phyloP scores from a whole-genome alignment of 2,329 filamentous ascomycete species.

The Phialophora verrucosa region DNA sequence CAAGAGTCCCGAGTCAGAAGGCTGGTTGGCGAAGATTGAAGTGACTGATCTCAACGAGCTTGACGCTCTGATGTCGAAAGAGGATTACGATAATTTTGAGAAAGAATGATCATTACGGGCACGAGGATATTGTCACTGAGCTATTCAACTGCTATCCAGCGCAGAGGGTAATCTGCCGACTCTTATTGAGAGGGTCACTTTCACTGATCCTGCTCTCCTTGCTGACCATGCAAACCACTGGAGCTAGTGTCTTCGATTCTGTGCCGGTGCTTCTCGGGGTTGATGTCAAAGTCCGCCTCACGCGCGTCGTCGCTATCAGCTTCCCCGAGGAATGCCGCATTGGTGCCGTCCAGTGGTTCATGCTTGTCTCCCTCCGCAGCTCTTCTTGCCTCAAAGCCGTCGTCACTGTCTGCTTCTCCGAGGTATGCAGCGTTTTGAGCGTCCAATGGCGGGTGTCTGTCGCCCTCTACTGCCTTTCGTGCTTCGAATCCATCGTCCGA shows the following conservation, averaged over 20 bases:
- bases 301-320: conserved; percentile 36
- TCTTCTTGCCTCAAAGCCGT: conserved; percentile 33
- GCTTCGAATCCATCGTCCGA: conserved; percentile 34
- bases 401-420: conserved; percentile 35
- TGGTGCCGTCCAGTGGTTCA: conserved; percentile 26
- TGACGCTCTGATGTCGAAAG: conserved; percentile 75
- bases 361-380: conserved; percentile 31
- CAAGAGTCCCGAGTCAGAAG: conserved; percentile 84
- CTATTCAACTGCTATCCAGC: conserved; percentile 6
- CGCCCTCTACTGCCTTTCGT: conserved; percentile 26
- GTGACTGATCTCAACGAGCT: conserved; percentile 73
- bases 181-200: neutral
- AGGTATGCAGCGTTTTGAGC: conserved; percentile 30
- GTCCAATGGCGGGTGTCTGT: conserved; percentile 26
- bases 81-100: conserved; percentile 77
- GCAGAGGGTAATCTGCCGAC: conserved; percentile 6
- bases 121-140: conserved; percentile 6
- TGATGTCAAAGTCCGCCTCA: conserved; percentile 33
- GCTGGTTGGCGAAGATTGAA: conserved; percentile 91
- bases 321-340: conserved; percentile 35
- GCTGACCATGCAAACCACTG: conserved; percentile 34
- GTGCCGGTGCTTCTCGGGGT: conserved; percentile 34
- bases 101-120: conserved; percentile 26
- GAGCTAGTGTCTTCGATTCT: conserved; percentile 33
- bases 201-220: conserved; percentile 30